Evolutionary conservation across 352 stramenopile genomes (phyloP), one percentile per base, ranked within the genome.

Genomic region (Pythium insidiosum): DNA sequence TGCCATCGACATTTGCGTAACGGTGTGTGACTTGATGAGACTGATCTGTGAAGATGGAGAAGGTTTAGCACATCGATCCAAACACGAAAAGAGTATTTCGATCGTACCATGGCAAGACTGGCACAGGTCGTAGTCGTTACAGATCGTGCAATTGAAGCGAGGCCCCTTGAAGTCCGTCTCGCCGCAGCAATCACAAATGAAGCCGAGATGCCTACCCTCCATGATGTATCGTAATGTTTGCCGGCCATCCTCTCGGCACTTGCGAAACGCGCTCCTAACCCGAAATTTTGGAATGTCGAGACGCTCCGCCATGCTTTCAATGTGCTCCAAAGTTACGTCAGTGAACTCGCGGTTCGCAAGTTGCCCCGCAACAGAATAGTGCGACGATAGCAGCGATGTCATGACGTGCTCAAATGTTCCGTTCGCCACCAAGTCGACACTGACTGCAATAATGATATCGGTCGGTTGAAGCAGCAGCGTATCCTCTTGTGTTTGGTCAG

Each of bases 221-320:
- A 91, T 89, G 40, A 91, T 87, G 47, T 87, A 91, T 37, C 61
- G 50, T 37, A 91, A 54, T 13, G 79, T 89, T 4, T 57, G 59
- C 12, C 68, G 56, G 1, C 66, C 67, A 45, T 91, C 69, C 38
- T 91, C 69, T 24, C 67, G 62, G 47, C 79, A 91, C 54, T 89
- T 91, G 40, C 69, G 70, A 47, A 88, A 88, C 29, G 74, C 79
- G 50, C 76, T 91, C 20, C 76, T 73, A 25, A 91, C 68, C 18
- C 79, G 68, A 18, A 89, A 91, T 40, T 85, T 87, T 1, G 72
- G 79, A 22, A 91, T 86, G 33, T 89, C 72, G 24, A 91, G 63
- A 22, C 60, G 63, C 43, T 89, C 76, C 6, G 65, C 68, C 4
- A 88, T 52, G 9, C 58, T 68, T 45, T 87, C 79, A 28, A 91